Percentiles rank a stretch among this genome's conserved stretches.
Evolutionary conservation across 108 stramenopile species (phyloP).

Genomic region (Schizochytrium sp.): DNA sequence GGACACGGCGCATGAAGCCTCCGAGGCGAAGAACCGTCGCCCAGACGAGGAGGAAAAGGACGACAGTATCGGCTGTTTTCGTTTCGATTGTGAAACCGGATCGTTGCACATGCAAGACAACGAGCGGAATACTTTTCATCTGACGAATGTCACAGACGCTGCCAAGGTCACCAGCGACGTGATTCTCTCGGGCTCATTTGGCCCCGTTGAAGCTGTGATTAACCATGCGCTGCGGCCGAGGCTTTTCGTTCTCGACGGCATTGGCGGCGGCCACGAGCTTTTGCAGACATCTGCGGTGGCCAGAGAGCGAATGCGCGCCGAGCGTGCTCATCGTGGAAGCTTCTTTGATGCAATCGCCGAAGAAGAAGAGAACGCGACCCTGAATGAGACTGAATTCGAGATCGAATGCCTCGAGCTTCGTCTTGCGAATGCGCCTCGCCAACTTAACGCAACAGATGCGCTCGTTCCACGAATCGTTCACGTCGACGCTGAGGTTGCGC

Average conservation of each 20-base stretch:
- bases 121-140: background rate
- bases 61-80: background rate
- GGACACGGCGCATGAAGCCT: background rate
- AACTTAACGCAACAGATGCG: background rate
- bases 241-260: background rate
- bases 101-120: background rate
- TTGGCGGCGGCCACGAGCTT: background rate
- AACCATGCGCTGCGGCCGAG: background rate
- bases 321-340: background rate
- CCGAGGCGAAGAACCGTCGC: background rate
- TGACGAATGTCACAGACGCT: background rate
- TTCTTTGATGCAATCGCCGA: background rate
- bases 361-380: background rate
- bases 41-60: background rate
- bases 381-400: background rate
- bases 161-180: background rate
- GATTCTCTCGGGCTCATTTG: background rate
- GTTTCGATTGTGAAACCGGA: background rate
- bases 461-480: background rate
- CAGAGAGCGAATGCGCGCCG: background rate
- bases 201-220: background rate
- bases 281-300: background rate
- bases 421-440: background rate
- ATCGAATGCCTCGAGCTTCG: background rate
- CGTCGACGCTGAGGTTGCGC: background rate